phyloP scores from a whole-genome alignment of 805 yeast species.

The Debaryomyces tyrocola region DNA sequence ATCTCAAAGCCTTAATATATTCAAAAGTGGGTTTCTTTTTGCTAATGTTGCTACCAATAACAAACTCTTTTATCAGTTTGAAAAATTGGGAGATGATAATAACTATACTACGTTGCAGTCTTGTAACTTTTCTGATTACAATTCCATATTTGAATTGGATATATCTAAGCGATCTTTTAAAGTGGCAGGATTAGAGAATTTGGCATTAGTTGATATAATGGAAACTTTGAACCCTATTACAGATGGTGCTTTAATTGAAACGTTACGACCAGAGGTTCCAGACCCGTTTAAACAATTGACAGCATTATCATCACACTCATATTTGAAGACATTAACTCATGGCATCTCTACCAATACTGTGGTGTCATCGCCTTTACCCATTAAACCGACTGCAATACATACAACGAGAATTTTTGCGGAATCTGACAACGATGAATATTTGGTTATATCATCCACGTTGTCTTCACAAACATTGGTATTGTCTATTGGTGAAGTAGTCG shows the following conservation, averaged over 20 bases:
- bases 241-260: conserved; percentile 22
- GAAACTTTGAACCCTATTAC: conserved; percentile 54
- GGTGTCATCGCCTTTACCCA: conserved; percentile 76
- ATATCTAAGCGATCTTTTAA: conserved; percentile 2
- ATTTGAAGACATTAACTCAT: conserved; percentile 49
- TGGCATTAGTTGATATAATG: conserved; percentile 55
- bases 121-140: conserved; percentile 3
- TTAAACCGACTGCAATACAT: conserved; percentile 59
- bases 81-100: conserved; percentile 64
- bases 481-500: conserved; percentile 77
- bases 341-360: conserved; percentile 63
- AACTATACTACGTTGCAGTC: conserved; percentile 22
- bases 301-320: conserved; percentile 40
- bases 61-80: conserved; percentile 75
- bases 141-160: not conserved
- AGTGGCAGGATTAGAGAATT: conserved; percentile 48
- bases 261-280: conserved; percentile 8
- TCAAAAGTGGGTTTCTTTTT: conserved; percentile 75
- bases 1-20: conserved; percentile 54
- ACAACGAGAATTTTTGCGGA: conserved; percentile 50
- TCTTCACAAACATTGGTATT: conserved; percentile 69
- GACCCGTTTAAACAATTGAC: conserved; percentile 21
- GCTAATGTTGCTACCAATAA: conserved; percentile 64
- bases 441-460: conserved; percentile 58
- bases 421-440: conserved; percentile 57